Base-by-base conservation (phyloP, 2,329 filamentous ascomycete genomes). In the Monosporascus sp. region DNA sequence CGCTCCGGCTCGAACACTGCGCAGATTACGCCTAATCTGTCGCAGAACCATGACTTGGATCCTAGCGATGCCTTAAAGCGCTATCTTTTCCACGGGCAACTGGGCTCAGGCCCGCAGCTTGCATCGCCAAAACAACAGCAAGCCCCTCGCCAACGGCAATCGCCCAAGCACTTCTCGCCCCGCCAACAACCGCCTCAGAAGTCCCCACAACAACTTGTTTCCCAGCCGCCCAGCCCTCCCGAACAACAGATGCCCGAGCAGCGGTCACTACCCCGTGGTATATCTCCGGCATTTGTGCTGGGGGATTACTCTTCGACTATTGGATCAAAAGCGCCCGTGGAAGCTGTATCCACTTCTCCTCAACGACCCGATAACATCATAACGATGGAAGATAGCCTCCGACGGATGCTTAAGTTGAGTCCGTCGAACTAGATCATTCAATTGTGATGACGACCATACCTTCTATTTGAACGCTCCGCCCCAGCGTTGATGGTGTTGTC, bases 11-110 rank as follows among this genome's bases (percentile, higher is more conserved):
- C 59, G 19, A 55, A 31, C 31, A 59, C 64, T 24, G 51, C 55
- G 40, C 65, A 58, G 20, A 20, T 57, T 22, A 59, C 63, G 5
- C 64, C 60, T 14, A 52, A 52, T 1, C 52, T 41, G 4, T 48
- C 58, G 27, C 57, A 49, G 17, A 58, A 51, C n/a, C 49, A 53
- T 8, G 55, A 63, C 24, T 49, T 61, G 1, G 71, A 72, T 47
- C 68, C 68, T 26, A 74, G 72, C 5, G 80, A 84, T 57, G 79
- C 79, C 48, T 65, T 85, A 24, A 85, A 85, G 65, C 77, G 74
- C 46, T 84, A 80, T 60, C 66, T 84, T 1, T 83, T 83, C 49
- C 73, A 75, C 40, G 71, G 73, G 47, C 65, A 71, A 54, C 55
- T 63, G 9, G 51, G 50, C 22, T 50, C 50, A 6, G 41, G 20